Evolutionary conservation across 2,329 filamentous ascomycete species (phyloP), one percentile per base, ranked within the genome.

Genomic region (Paecilomyces niveus): DNA sequence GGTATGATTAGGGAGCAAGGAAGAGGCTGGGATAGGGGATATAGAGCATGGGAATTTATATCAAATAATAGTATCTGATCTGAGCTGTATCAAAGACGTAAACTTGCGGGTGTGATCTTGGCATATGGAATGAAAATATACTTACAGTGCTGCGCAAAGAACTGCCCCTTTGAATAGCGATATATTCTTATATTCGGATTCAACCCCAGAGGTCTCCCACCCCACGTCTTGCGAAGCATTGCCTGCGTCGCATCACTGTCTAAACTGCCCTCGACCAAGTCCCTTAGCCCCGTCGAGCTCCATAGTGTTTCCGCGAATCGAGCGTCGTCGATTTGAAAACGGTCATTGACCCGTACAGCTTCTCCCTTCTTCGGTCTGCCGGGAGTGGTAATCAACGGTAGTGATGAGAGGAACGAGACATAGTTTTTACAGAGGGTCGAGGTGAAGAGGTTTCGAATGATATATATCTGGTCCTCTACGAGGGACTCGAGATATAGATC

Each of bases 151-250:
- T 90, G 88, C 69, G 92, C 92, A 71, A 97, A 97, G 72, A 92
- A 96, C 70, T 97, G 92, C 0, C 90, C 90, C 63, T 88, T 84
- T 0, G 82, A 84, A 73, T 97, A 97, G 22, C 92, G 84, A 76
- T 97, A 97, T 31, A 97, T 85, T 33, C 93, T 83, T 57, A 97
- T 95, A 64, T 95, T 95, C 8, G 90, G 85, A 72, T 91, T 96
- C 60, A 97, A 76, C 0, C 92, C 92, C n/a, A 95, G 76, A 0
- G 90, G 85, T 54, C 91, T 83, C 29, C 92, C 92, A 58, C 89
- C 91, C 90, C 91, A 96, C 53, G 80, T 68, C 24, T 74, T 26
- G 31, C 33, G 51, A 49, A 53, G 56, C 22, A 54, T 54, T 33
- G 33, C 35, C 10, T 54, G 39, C 4, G 45, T 53, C 2, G 31